Evolutionary conservation across 257 asterid genomes (phyloP).

Genomic region (Perilla frutescens): DNA sequence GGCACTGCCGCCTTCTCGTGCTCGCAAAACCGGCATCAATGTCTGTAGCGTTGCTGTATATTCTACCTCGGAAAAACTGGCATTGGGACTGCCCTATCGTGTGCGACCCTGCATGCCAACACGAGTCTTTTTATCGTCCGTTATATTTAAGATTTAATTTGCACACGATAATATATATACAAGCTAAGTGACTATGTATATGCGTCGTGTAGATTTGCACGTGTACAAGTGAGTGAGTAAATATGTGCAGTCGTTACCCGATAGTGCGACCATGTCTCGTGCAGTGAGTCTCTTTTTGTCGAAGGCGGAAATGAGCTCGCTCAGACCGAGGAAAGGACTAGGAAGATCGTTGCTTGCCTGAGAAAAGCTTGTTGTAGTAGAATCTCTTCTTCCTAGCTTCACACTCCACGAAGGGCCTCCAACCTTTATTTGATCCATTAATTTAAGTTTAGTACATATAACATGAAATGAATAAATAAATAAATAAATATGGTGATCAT

Average conservation of each 20-base stretch:
- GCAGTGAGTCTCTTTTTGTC: not conserved
- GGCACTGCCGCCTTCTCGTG: not conserved
- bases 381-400: slow-evolving; percentile 36
- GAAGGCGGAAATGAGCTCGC: not conserved
- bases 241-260: not conserved
- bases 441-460: too few relatives aligned
- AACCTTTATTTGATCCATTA: slow-evolving; percentile 11
- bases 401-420: slow-evolving; percentile 40
- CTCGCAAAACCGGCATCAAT: not conserved
- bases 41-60: not conserved
- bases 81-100: not conserved
- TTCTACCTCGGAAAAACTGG: not conserved
- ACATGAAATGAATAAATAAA: too few relatives aligned
- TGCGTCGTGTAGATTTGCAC: too few relatives aligned
- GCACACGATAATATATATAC: too few relatives aligned
- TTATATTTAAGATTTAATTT: too few relatives aligned
- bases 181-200: too few relatives aligned
- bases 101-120: not conserved
- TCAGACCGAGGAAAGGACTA: not conserved
- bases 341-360: slow-evolving; percentile 25
- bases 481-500: too few relatives aligned
- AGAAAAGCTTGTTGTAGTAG: slow-evolving; percentile 29
- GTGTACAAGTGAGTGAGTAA: too few relatives aligned
- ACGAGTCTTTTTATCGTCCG: too few relatives aligned
- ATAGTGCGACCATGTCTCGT: not conserved